phyloP scores from a whole-genome alignment of 805 yeast species.

The Metschnikowia lachancei region DNA sequence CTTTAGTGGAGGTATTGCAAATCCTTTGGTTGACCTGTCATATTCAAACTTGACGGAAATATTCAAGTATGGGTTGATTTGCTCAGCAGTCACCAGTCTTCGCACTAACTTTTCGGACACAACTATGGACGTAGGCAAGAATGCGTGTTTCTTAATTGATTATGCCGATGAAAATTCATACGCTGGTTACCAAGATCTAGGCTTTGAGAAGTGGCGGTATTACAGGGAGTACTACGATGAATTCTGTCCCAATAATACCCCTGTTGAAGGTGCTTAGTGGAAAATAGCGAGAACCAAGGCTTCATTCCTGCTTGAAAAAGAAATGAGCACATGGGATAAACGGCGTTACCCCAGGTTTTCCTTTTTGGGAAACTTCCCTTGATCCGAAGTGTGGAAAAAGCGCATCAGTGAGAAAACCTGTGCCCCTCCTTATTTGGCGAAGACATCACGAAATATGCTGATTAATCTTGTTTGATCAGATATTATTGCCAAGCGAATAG shows the following conservation, averaged over 20 bases:
- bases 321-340: not conserved
- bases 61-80: constrained; percentile 54
- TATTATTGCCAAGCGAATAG: not conserved
- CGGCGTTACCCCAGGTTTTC: constrained; percentile 27
- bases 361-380: constrained; percentile 11
- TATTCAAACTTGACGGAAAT: constrained; percentile 53
- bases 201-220: constrained; percentile 39
- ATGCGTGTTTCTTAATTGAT: constrained; percentile 38
- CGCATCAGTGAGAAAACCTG: not conserved
- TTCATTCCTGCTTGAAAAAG: not conserved
- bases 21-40: constrained; percentile 51
- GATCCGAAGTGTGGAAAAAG: constrained; percentile 8
- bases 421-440: no score
- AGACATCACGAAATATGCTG: no score
- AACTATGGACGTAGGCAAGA: constrained; percentile 22
- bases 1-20: constrained; percentile 50
- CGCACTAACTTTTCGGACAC: constrained; percentile 27
- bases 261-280: not conserved
- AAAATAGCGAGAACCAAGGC: not conserved
- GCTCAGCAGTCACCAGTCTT: constrained; percentile 34
- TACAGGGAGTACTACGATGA: constrained; percentile 38
- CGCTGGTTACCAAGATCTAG: constrained; percentile 40
- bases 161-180: constrained; percentile 34
- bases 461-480: no score
- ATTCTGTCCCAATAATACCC: constrained; percentile 1